A percentile compares a stretch with the other conserved stretches of the same genome.
Conservation (phyloP, 345 rosid species). For the Combretum micranthum region DNA sequence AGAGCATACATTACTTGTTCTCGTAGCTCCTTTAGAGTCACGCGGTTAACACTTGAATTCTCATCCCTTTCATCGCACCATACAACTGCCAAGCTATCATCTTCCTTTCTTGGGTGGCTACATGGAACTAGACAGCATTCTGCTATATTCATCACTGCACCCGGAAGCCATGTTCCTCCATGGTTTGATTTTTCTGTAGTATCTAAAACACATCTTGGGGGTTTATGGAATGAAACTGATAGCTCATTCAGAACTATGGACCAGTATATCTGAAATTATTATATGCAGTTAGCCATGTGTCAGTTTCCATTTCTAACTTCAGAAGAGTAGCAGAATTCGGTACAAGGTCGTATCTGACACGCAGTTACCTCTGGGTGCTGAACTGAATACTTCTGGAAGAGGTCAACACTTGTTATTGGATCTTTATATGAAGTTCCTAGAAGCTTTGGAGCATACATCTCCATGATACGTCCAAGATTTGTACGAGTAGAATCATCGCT, state of each 20-base stretch:
- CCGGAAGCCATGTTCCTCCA: slow-evolving; percentile 76
- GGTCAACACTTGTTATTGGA: slow-evolving; percentile 60
- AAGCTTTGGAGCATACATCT: slow-evolving; percentile 52
- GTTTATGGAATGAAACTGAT: slow-evolving; percentile 41
- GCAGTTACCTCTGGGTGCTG: slow-evolving; percentile 57
- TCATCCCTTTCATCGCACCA: slow-evolving; percentile 76
- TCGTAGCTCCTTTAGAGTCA: slow-evolving; percentile 65
- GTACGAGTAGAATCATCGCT: slow-evolving; percentile 50
- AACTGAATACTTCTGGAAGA: slow-evolving; percentile 53
- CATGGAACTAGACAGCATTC: slow-evolving; percentile 71
- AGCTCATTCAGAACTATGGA: slow-evolving; percentile 55
- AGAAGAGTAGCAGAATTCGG: not conserved
- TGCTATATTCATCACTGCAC: slow-evolving; percentile 59
- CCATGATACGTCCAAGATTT: slow-evolving; percentile 73
- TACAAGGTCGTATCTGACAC: not conserved
- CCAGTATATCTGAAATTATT: slow-evolving; percentile 60
- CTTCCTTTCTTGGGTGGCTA: slow-evolving; percentile 44
- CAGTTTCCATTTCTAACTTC: no score
- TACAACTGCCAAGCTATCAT: slow-evolving; percentile 51
- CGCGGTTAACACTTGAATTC: slow-evolving; percentile 30
- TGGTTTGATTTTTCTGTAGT: slow-evolving; percentile 38
- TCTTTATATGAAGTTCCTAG: slow-evolving; percentile 68
- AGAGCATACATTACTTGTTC: slow-evolving; percentile 71
- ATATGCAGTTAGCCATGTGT: slow-evolving; percentile 1
- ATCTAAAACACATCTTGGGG: slow-evolving; percentile 69